phyloP scores from a whole-genome alignment of 2,329 filamentous ascomycete genomes.

The Ophiostoma tasmaniense region DNA sequence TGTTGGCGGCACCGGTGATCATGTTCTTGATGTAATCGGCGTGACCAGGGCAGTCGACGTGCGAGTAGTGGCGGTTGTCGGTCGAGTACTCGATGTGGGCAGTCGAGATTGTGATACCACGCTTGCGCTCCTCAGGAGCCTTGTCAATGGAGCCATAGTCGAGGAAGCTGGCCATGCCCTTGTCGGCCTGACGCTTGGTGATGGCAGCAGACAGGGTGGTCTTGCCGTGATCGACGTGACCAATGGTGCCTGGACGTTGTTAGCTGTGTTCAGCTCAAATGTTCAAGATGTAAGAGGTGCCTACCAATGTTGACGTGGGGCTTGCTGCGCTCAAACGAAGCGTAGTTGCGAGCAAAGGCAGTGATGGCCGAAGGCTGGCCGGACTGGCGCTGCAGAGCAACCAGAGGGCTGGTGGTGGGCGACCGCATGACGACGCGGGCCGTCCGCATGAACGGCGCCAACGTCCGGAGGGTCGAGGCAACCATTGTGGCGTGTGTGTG shows the following conservation, averaged over 20 bases:
- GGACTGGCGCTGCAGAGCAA: slow-evolving; percentile 68
- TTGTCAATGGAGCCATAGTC: slow-evolving; percentile 99
- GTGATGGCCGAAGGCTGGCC: slow-evolving; percentile 47
- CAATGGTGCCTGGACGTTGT: slow-evolving; percentile 61
- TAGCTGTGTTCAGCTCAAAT: background rate
- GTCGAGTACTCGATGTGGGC: slow-evolving; percentile 98
- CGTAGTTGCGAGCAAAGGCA: slow-evolving; percentile 58
- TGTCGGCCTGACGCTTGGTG: slow-evolving; percentile 94
- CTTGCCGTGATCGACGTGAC: slow-evolving; percentile 99
- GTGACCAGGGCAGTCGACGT: slow-evolving; percentile 99
- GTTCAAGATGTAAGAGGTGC: background rate
- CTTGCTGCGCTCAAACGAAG: slow-evolving; percentile 78
- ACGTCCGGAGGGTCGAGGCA: slow-evolving; percentile 69
- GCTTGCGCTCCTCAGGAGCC: slow-evolving; percentile 97
- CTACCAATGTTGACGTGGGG: slow-evolving; percentile 88
- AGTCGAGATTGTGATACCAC: slow-evolving; percentile 98
- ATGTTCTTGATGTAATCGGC: slow-evolving; percentile 99
- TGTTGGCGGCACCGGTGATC: slow-evolving; percentile 98
- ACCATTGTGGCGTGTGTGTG: slow-evolving; percentile 42
- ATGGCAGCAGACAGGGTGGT: slow-evolving; percentile 97
- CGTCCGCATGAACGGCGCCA: slow-evolving; percentile 73
- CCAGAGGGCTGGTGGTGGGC: slow-evolving; percentile 53
- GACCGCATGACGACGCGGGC: slow-evolving; percentile 58
- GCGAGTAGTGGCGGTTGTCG: slow-evolving; percentile 90
- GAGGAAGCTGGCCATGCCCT: slow-evolving; percentile 88